Conservation (phyloP, 2,329 filamentous ascomycete species). For the Paecilomyces dactylethromorphus region DNA sequence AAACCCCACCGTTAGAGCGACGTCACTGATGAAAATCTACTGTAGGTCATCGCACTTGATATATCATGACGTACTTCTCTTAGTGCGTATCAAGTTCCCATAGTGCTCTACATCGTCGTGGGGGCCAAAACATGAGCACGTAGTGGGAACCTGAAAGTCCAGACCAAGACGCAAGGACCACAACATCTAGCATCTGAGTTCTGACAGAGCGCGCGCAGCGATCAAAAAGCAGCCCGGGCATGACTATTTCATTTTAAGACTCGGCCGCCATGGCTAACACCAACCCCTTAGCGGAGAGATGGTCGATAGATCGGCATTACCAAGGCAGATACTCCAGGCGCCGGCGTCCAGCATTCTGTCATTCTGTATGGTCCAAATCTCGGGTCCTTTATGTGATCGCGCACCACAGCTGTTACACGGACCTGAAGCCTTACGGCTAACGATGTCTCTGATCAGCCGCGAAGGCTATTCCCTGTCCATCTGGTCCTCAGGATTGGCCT, state of each 20-base stretch:
- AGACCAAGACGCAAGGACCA: neutral
- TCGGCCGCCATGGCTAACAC: neutral
- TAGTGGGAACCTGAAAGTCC: neutral
- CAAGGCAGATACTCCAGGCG: neutral
- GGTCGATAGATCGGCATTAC: neutral
- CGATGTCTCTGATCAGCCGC: neutral
- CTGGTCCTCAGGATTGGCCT: neutral
- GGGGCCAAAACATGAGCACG: neutral
- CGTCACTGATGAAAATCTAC: neutral
- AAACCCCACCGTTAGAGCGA: neutral
- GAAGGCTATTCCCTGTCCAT: neutral
- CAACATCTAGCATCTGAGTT: neutral
- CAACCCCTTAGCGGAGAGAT: neutral
- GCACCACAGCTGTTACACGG: neutral
- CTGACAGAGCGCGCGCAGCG: neutral
- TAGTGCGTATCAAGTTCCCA: neutral
- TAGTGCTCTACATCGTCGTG: neutral
- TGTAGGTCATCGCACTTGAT: neutral
- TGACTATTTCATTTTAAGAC: neutral
- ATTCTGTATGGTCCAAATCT: neutral
- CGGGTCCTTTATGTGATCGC: neutral
- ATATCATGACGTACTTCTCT: neutral
- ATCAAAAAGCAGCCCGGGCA: conserved; percentile 1
- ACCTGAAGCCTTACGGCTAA: neutral
- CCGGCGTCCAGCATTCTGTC: neutral